These are phyloP conservation scores for Calonectria montana DNA, from an alignment of 2,329 filamentous ascomycete genomes.

Conservation along the genomic window DNA sequence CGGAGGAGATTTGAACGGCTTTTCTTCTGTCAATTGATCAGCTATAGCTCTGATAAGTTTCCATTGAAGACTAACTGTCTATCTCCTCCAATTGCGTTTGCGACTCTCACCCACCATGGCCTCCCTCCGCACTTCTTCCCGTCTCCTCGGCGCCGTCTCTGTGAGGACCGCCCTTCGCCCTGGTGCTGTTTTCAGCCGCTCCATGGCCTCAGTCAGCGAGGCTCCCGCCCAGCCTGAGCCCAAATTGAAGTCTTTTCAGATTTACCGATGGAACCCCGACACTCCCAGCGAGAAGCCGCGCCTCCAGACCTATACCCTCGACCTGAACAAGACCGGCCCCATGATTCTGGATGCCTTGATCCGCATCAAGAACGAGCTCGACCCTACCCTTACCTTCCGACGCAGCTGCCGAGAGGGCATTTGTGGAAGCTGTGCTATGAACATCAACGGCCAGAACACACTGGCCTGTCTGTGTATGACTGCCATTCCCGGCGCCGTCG, in stretches of 20 bases:
- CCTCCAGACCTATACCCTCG: constrained; percentile 95
- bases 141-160: constrained; percentile 62
- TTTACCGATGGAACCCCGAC: constrained; percentile 99
- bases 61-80: constrained; percentile 40
- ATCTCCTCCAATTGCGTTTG: constrained; percentile 41
- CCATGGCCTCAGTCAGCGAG: constrained; percentile 68
- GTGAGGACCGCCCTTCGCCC: constrained; percentile 53
- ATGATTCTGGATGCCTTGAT: constrained; percentile 98
- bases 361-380: constrained; percentile 98
- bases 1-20: constrained; percentile 44
- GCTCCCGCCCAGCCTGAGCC: constrained; percentile 72
- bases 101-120: constrained; percentile 58
- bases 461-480: constrained; percentile 91
- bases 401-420: constrained; percentile 98
- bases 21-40: constrained; percentile 43
- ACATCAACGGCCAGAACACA: constrained; percentile 99
- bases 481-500: constrained; percentile 15
- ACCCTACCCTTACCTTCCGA: constrained; percentile 96
- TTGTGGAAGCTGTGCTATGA: constrained; percentile 99
- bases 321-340: constrained; percentile 98
- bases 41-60: constrained; percentile 28
- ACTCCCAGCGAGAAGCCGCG: constrained; percentile 89
- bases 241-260: constrained; percentile 92
- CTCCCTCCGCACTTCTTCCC: constrained; percentile 69
- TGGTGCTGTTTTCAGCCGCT: constrained; percentile 58